These are phyloP conservation scores for peach (Prunus persica) DNA, from an alignment of 306 rosid genomes.

Conservation along the genomic window DNA sequence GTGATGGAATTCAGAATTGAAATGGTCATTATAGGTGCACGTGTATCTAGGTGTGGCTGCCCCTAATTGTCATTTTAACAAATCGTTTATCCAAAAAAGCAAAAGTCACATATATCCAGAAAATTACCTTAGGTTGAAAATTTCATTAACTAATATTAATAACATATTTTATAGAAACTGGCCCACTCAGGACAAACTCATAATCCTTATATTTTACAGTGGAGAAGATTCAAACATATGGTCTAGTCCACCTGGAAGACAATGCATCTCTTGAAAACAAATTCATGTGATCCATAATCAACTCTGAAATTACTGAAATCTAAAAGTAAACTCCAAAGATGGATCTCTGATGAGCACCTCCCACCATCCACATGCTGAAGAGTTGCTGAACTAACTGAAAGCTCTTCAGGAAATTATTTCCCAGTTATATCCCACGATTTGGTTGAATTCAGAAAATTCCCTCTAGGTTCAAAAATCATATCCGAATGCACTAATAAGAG, in stretches of 20 bases:
- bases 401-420: too few relatives aligned
- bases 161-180: too few relatives aligned
- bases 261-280: too few relatives aligned
- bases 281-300: too few relatives aligned
- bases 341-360: too few relatives aligned
- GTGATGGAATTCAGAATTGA: background rate
- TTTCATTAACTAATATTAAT: background rate
- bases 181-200: background rate
- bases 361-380: too few relatives aligned
- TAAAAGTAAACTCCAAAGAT: too few relatives aligned
- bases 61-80: background rate
- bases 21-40: background rate
- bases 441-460: background rate
- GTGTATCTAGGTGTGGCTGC: background rate
- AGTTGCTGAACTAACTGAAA: too few relatives aligned
- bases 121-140: background rate
- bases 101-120: background rate
- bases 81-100: background rate
- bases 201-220: background rate
- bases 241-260: too few relatives aligned
- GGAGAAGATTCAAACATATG: background rate
- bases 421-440: background rate
- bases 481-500: background rate
- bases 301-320: too few relatives aligned
- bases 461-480: background rate